These are phyloP conservation scores for Termitomyces bulborhizus DNA, from an alignment of 768 basidiomycete genomes.

Conservation along the genomic window DNA sequence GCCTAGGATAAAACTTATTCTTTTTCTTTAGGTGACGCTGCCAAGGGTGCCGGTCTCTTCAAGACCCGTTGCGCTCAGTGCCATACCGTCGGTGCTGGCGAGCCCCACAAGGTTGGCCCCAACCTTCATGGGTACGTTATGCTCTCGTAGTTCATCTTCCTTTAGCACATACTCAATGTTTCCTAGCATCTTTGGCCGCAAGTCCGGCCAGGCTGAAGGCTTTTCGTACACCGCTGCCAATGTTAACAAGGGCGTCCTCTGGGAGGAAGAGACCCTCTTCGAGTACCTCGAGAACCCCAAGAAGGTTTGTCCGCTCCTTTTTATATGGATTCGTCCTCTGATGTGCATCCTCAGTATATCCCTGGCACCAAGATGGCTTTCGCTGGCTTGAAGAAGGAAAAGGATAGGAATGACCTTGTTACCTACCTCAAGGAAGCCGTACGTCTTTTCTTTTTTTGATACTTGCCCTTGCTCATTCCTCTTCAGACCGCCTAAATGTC, in stretches of 20 bases:
- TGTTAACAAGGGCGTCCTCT: constrained; percentile 86
- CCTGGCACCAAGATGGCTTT: constrained; percentile 99
- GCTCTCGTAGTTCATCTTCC: neutral
- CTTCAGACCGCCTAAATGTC: constrained; percentile 1
- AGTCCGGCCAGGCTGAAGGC: constrained; percentile 79
- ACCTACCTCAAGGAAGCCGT: constrained; percentile 75
- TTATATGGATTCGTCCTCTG: neutral
- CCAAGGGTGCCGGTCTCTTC: constrained; percentile 92
- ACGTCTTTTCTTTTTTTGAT: constrained; percentile 20
- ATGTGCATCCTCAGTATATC: constrained; percentile 55
- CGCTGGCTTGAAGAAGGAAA: constrained; percentile 97
- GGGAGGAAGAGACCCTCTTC: constrained; percentile 87
- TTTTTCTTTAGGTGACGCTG: constrained; percentile 61
- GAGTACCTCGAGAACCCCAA: constrained; percentile 97
- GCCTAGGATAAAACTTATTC: constrained; percentile 19
- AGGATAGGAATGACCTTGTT: constrained; percentile 94
- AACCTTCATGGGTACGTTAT: constrained; percentile 83
- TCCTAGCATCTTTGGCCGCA: constrained; percentile 73
- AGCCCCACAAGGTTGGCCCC: constrained; percentile 87
- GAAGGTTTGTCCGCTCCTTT: constrained; percentile 50
- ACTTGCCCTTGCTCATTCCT: neutral
- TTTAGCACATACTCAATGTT: neutral
- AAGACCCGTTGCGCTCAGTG: constrained; percentile 95
- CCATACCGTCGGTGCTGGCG: constrained; percentile 78
- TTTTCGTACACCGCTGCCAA: constrained; percentile 95